phyloP scores from a whole-genome alignment of 352 stramenopile species.

The Phytophthora foliorum region DNA sequence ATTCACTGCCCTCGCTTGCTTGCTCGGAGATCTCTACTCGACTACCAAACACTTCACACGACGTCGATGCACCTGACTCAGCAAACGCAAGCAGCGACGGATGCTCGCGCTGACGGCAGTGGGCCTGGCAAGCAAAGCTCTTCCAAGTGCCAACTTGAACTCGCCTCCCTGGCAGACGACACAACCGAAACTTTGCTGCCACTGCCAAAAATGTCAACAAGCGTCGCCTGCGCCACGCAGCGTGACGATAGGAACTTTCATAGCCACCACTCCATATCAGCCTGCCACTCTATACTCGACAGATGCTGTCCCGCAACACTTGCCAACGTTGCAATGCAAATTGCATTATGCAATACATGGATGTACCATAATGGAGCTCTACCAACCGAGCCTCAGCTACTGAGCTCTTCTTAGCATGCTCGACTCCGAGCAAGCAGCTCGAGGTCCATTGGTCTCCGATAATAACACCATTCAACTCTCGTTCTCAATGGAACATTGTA shows the following conservation, averaged over 20 bases:
- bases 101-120: slow-evolving; percentile 15
- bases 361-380: neutral
- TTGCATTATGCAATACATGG: no score
- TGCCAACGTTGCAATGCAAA: neutral
- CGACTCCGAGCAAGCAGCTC: neutral
- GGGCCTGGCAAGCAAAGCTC: slow-evolving; percentile 9
- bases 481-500: neutral
- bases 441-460: neutral
- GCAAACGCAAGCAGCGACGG: neutral
- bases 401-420: neutral
- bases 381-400: no score
- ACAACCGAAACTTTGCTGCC: neutral
- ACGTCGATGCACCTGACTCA: slow-evolving; percentile 23
- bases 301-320: slow-evolving; percentile 26
- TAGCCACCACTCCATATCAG: slow-evolving; percentile 31
- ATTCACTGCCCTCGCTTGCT: no score
- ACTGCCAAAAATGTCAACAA: neutral
- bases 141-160: slow-evolving; percentile 11
- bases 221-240: slow-evolving; percentile 1
- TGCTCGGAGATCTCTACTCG: no score
- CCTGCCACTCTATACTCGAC: slow-evolving; percentile 28
- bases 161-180: slow-evolving; percentile 8
- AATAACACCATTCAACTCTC: neutral
- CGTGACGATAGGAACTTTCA: neutral
- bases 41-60: no score